These are phyloP conservation scores for Phytophthora ramorum DNA, from an alignment of 352 stramenopile genomes.

Conservation along the genomic window DNA sequence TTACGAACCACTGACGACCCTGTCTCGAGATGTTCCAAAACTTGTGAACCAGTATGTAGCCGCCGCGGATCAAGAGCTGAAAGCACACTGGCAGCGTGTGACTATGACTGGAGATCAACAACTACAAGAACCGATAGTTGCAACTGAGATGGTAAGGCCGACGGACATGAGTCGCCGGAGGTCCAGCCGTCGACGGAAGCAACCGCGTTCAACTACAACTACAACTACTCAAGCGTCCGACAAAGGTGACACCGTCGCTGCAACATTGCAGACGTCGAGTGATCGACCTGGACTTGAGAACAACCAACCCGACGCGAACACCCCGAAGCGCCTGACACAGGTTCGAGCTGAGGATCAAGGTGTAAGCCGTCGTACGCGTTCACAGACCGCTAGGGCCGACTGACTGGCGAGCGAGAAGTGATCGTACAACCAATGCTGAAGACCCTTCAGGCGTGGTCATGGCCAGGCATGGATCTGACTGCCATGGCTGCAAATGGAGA, in stretches of 20 bases:
- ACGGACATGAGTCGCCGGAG: neutral
- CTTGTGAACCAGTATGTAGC: neutral
- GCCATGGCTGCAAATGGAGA: too few relatives aligned
- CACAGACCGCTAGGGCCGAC: neutral
- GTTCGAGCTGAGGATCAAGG: neutral
- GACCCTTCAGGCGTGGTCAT: too few relatives aligned
- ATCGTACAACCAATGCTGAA: too few relatives aligned
- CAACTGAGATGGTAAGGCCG: neutral
- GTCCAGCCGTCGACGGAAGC: neutral
- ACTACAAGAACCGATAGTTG: neutral
- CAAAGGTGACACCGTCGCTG: neutral
- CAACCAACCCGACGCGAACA: neutral
- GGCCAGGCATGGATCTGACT: too few relatives aligned
- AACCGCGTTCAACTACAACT: neutral
- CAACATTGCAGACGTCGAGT: neutral
- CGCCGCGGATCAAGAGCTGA: neutral
- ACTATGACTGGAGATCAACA: neutral
- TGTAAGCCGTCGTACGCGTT: neutral
- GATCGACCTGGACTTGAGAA: neutral
- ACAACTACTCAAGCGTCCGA: neutral
- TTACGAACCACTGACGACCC: neutral
- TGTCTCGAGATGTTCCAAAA: neutral
- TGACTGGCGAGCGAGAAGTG: too few relatives aligned
- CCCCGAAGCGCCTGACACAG: neutral
- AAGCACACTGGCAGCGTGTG: neutral